phyloP scores from a whole-genome alignment of 768 basidiomycete genomes.

The Mycena galopus region DNA sequence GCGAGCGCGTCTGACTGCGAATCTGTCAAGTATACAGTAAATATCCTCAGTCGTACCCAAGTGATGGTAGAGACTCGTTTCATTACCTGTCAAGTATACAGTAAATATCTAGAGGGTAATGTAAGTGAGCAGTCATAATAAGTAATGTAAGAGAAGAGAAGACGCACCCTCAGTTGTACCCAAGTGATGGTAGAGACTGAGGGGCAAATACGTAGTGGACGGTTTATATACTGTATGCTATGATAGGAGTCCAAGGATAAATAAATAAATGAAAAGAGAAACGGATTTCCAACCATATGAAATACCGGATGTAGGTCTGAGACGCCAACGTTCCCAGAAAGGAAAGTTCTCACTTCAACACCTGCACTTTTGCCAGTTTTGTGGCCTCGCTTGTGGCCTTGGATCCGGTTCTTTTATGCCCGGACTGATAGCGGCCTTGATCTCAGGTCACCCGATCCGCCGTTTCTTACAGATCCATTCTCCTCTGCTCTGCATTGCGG shows the following conservation, averaged over 20 bases:
- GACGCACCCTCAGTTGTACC: conserved; percentile 16
- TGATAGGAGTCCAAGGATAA: not conserved
- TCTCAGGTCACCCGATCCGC: too few relatives aligned
- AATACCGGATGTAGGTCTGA: too few relatives aligned
- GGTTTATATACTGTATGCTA: not conserved
- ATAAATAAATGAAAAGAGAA: not conserved
- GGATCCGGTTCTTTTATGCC: too few relatives aligned
- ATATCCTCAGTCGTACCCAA: conserved; percentile 10
- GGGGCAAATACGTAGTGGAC: not conserved
- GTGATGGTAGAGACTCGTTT: conserved; percentile 1
- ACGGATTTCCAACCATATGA: too few relatives aligned
- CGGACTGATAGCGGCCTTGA: too few relatives aligned
- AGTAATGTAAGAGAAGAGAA: not conserved
- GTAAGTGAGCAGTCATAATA: not conserved
- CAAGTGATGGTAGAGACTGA: conserved; percentile 12
- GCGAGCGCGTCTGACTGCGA: conserved; percentile 24
- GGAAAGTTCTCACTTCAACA: too few relatives aligned
- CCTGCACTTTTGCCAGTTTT: too few relatives aligned
- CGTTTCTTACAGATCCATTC: too few relatives aligned
- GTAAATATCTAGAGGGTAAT: not conserved
- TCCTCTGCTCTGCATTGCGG: too few relatives aligned
- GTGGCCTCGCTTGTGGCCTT: too few relatives aligned
- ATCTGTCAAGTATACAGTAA: conserved; percentile 21
- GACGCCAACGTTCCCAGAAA: too few relatives aligned
- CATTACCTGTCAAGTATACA: too few relatives aligned